phyloP scores from a whole-genome alignment of 1,139 yeast genomes.

The Hyphopichia pseudoburtonii region DNA sequence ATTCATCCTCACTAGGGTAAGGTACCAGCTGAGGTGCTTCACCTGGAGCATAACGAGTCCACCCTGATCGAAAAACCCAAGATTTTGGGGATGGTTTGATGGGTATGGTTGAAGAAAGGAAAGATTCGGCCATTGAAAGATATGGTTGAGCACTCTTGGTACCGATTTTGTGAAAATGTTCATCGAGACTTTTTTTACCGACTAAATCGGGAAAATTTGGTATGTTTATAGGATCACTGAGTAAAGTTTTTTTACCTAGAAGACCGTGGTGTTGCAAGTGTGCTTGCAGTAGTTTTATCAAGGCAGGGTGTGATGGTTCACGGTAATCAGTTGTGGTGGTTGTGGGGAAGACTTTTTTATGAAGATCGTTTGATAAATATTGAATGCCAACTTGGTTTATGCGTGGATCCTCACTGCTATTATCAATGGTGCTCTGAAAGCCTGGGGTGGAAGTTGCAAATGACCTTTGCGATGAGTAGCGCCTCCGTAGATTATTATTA shows the following conservation, averaged over 20 bases:
- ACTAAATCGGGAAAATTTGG: slow-evolving; percentile 62
- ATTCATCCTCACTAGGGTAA: slow-evolving; percentile 62
- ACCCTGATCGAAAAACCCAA: slow-evolving; percentile 70
- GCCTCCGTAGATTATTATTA: background rate
- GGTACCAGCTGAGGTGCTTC: slow-evolving; percentile 56
- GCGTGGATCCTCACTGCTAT: slow-evolving; percentile 39
- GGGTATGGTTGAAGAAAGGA: slow-evolving; percentile 39
- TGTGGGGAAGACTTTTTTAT: slow-evolving; percentile 59
- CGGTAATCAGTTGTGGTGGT: slow-evolving; percentile 23
- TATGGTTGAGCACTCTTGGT: slow-evolving; percentile 61
- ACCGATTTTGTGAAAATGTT: slow-evolving; percentile 81
- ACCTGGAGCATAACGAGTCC: slow-evolving; percentile 72
- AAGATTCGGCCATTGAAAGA: slow-evolving; percentile 40
- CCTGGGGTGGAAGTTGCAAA: background rate
- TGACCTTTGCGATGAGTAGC: background rate
- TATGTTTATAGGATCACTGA: slow-evolving; percentile 60
- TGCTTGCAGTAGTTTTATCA: slow-evolving; percentile 57
- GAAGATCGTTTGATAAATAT: slow-evolving; percentile 60
- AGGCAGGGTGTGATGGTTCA: slow-evolving; percentile 27
- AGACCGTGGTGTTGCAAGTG: slow-evolving; percentile 66
- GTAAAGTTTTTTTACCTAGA: slow-evolving; percentile 77
- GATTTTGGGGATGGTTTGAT: slow-evolving; percentile 38
- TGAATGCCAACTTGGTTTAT: slow-evolving; percentile 68
- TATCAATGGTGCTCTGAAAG: background rate
- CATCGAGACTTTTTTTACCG: slow-evolving; percentile 67